Evolutionary conservation across 164 flowering plant species (phyloP).

Genomic region (Annona cherimola): DNA sequence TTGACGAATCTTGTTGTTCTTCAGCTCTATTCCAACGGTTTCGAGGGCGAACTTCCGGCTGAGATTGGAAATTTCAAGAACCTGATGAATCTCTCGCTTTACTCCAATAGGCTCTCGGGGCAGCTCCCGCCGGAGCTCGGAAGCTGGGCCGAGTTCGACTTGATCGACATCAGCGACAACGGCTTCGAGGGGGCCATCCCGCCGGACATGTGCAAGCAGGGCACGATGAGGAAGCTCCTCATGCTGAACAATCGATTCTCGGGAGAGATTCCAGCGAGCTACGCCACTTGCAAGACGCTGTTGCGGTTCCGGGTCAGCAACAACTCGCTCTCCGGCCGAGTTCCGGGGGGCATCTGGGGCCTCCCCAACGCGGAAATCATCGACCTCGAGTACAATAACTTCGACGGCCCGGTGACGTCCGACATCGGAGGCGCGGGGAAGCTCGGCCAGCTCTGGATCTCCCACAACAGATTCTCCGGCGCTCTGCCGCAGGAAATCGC

Average conservation of each 20-base stretch:
- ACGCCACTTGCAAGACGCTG: slow-evolving; percentile 52
- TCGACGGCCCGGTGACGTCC: slow-evolving; percentile 56
- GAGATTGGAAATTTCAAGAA: slow-evolving; percentile 56
- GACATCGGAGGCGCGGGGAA: slow-evolving; percentile 46
- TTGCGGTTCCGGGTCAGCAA: slow-evolving; percentile 57
- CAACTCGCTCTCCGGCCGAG: slow-evolving; percentile 61
- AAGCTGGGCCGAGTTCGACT: slow-evolving; percentile 70
- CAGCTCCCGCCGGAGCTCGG: slow-evolving; percentile 63
- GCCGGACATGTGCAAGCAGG: slow-evolving; percentile 81
- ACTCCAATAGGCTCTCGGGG: slow-evolving; percentile 59
- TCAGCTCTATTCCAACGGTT: slow-evolving; percentile 44
- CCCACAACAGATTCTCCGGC: slow-evolving; percentile 52
- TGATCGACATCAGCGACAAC: slow-evolving; percentile 79
- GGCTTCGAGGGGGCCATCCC: slow-evolving; percentile 72
- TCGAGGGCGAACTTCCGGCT: slow-evolving; percentile 48
- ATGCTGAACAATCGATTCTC: slow-evolving; percentile 25
- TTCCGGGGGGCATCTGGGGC: slow-evolving; percentile 80
- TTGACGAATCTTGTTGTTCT: slow-evolving; percentile 33
- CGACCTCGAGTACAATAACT: slow-evolving; percentile 44
- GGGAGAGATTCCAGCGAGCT: slow-evolving; percentile 67
- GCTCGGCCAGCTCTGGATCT: slow-evolving; percentile 27
- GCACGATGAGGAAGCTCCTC: slow-evolving; percentile 41
- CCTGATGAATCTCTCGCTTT: slow-evolving; percentile 66
- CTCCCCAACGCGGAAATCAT: slow-evolving; percentile 48
- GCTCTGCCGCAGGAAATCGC: slow-evolving; percentile 56